phyloP scores from a whole-genome alignment of 257 asterid genomes.

The Solanum bulbocastanum region DNA sequence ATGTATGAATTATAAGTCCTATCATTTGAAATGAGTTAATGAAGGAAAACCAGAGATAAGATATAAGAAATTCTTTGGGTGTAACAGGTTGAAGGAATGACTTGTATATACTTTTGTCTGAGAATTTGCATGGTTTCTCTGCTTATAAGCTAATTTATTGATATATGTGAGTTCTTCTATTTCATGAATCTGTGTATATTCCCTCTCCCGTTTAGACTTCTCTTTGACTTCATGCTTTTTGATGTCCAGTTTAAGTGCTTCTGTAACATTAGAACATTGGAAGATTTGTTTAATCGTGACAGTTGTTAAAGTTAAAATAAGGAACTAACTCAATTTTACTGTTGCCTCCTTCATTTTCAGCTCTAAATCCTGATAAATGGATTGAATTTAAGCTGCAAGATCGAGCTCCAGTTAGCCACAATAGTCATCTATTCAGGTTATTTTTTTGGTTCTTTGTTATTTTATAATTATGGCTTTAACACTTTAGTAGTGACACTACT shows the following conservation, averaged over 20 bases:
- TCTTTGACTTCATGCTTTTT: neutral
- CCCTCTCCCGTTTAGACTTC: neutral
- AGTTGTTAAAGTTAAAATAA: neutral
- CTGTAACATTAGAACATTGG: neutral
- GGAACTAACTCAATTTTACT: neutral
- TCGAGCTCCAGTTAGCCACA: conserved; percentile 86
- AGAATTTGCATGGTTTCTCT: neutral
- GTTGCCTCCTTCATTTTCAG: conserved; percentile 33
- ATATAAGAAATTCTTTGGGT: neutral
- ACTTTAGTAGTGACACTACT: neutral
- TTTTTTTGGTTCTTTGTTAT: neutral
- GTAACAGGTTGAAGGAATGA: neutral
- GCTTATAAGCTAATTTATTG: neutral
- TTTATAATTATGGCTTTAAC: neutral
- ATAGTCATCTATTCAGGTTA: conserved; percentile 82
- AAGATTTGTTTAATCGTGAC: neutral
- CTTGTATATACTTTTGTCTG: neutral
- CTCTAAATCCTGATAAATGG: conserved; percentile 86
- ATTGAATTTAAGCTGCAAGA: conserved; percentile 83
- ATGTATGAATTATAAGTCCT: neutral
- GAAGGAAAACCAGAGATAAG: neutral
- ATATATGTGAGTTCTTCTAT: neutral
- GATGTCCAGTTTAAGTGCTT: neutral
- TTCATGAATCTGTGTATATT: neutral
- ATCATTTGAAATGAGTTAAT: neutral